A percentile compares a stretch with the other conserved stretches of the same genome.
Evolutionary conservation across 306 rosid genomes (phyloP).

Genomic region (Cyamopsis tetragonoloba): DNA sequence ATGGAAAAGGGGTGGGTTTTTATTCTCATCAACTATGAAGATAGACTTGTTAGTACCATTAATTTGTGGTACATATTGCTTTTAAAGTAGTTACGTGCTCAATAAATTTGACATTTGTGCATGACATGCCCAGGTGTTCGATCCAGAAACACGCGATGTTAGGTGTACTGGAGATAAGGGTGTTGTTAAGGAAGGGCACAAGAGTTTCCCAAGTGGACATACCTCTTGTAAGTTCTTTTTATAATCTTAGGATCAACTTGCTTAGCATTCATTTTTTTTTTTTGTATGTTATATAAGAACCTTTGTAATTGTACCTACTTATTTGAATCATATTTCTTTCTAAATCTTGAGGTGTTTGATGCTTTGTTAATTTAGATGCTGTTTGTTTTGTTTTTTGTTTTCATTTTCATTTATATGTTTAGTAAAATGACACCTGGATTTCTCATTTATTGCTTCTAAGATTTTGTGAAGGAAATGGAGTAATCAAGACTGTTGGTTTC

Average conservation of each 20-base stretch:
- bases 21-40: background rate
- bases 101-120: constrained; percentile 16
- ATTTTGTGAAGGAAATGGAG: background rate
- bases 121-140: constrained; percentile 56
- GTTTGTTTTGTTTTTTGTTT: background rate
- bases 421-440: background rate
- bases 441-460: background rate
- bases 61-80: constrained; percentile 12
- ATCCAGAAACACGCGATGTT: constrained; percentile 52
- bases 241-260: constrained; percentile 22
- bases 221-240: constrained; percentile 68
- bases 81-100: constrained; percentile 8
- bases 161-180: constrained; percentile 59
- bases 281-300: too few relatives aligned
- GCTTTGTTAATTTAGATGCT: background rate
- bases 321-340: background rate
- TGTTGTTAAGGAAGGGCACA: constrained; percentile 87
- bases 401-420: background rate
- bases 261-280: too few relatives aligned
- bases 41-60: constrained; percentile 5
- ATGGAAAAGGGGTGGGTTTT: constrained; percentile 73
- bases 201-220: constrained; percentile 98
- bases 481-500: background rate
- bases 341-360: background rate
- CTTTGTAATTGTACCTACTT: background rate